These are phyloP conservation scores for Cornus florida DNA, from an alignment of 148 eudicot genomes.

Conservation along the genomic window DNA sequence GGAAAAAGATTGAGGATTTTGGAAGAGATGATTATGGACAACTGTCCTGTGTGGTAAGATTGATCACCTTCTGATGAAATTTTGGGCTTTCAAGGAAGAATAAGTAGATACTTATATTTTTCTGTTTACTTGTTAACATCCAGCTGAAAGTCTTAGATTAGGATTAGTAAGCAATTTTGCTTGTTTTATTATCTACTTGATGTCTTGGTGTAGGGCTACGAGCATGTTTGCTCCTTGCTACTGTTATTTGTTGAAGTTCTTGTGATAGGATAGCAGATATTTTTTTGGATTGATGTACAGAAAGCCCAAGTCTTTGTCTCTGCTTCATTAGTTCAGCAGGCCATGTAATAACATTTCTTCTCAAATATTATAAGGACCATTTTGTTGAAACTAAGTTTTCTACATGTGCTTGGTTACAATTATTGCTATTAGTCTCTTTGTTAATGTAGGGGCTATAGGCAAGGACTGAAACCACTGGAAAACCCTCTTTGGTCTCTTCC, in stretches of 20 bases:
- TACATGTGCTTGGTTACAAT: no score
- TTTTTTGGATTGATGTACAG: not conserved
- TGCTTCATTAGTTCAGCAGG: no score
- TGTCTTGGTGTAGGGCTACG: not conserved
- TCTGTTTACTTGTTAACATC: not conserved
- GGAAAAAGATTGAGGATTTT: not conserved
- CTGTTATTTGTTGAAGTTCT: no score
- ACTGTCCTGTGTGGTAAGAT: slow-evolving; percentile 2
- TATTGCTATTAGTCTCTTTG: no score
- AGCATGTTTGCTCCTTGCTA: not conserved
- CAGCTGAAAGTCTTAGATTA: not conserved
- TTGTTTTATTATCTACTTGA: not conserved
- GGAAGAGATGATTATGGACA: slow-evolving; percentile 5
- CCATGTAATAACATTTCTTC: no score
- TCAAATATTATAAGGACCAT: no score
- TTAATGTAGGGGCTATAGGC: no score
- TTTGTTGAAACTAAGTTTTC: no score
- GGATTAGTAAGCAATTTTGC: not conserved
- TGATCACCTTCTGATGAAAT: slow-evolving; percentile 15
- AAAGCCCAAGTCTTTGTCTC: no score
- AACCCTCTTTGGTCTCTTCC: no score
- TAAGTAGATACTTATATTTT: not conserved
- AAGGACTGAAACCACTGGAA: no score
- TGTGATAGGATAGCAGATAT: not conserved
- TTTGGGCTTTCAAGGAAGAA: slow-evolving; percentile 1